A percentile compares a stretch with the other conserved stretches of the same genome.
phyloP scores from a whole-genome alignment of 164 flowering plant genomes.

The Aristolochia contorta region DNA sequence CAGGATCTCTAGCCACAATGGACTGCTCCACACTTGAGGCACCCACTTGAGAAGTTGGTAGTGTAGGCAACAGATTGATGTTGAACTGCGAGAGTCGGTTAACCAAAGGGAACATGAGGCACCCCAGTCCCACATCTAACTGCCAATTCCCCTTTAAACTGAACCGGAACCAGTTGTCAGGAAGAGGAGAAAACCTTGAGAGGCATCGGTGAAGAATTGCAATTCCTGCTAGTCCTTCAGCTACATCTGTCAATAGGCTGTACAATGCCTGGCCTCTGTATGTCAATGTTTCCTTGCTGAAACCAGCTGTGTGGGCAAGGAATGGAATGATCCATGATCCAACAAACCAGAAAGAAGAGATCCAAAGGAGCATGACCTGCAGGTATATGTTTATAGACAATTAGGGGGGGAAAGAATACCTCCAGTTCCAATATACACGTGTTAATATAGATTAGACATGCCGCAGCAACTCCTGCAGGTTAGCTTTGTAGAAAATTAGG shows the following conservation, averaged over 20 bases:
- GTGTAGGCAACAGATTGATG: conserved; percentile 59
- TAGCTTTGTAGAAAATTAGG: background rate
- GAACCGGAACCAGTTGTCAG: conserved; percentile 79
- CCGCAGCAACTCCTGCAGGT: conserved; percentile 45
- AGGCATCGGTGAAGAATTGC: conserved; percentile 82
- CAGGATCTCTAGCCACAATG: conserved; percentile 82
- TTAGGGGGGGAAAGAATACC: background rate
- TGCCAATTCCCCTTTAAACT: conserved; percentile 76
- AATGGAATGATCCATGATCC: conserved; percentile 96
- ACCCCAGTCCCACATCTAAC: conserved; percentile 70
- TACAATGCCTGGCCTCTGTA: conserved; percentile 89
- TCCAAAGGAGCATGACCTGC: conserved; percentile 96
- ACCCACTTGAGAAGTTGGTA: conserved; percentile 64
- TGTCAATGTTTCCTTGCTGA: conserved; percentile 69
- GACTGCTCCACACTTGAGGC: conserved; percentile 91
- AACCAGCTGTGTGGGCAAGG: conserved; percentile 67
- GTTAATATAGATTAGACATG: background rate
- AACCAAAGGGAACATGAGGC: conserved; percentile 91
- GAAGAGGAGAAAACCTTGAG: conserved; percentile 66
- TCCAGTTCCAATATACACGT: background rate
- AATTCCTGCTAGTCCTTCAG: conserved; percentile 94
- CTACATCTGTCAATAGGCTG: conserved; percentile 85
- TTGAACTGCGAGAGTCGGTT: conserved; percentile 84
- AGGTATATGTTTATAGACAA: conserved; percentile 2
- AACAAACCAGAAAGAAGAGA: conserved; percentile 88